A percentile compares a stretch with the other conserved stretches of the same genome.
Evolutionary conservation across 257 asterid genomes (phyloP).

Genomic region (Plantago ovata): DNA sequence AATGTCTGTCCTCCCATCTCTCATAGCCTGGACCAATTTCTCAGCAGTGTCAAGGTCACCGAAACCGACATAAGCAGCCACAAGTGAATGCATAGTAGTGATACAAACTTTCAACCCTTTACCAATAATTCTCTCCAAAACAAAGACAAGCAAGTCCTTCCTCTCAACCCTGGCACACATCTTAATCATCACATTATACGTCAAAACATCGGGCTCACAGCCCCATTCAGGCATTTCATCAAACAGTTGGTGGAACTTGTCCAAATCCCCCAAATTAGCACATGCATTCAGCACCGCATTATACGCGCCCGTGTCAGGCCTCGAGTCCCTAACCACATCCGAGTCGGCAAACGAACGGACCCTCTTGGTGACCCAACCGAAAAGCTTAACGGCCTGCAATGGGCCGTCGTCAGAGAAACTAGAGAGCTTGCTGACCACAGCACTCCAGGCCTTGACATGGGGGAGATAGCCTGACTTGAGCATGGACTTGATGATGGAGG

Average conservation of each 20-base stretch:
- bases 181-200: conserved; percentile 86
- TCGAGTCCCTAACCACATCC: conserved; percentile 49
- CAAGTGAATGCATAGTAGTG: conserved; percentile 88
- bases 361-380: conserved; percentile 46
- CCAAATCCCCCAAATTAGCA: conserved; percentile 63
- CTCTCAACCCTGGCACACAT: conserved; percentile 71
- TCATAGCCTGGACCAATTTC: conserved; percentile 72
- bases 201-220: conserved; percentile 75
- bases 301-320: conserved; percentile 82
- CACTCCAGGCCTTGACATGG: conserved; percentile 95
- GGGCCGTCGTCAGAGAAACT: conserved; percentile 84
- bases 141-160: conserved; percentile 79
- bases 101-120: conserved; percentile 49
- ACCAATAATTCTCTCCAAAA: conserved; percentile 68
- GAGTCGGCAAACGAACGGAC: conserved; percentile 44
- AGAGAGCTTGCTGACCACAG: conserved; percentile 77
- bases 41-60: conserved; percentile 80
- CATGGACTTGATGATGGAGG: conserved; percentile 84
- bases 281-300: conserved; percentile 94
- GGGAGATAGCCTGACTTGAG: conserved; percentile 86
- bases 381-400: conserved; percentile 57
- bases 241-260: conserved; percentile 65
- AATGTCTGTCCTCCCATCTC: conserved; percentile 75
- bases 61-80: conserved; percentile 95
- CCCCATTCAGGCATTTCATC: conserved; percentile 67